Percentiles rank a stretch among this genome's conserved stretches.
Conservation (phyloP, 306 rosid species). For the Mimosa pudica region DNA sequence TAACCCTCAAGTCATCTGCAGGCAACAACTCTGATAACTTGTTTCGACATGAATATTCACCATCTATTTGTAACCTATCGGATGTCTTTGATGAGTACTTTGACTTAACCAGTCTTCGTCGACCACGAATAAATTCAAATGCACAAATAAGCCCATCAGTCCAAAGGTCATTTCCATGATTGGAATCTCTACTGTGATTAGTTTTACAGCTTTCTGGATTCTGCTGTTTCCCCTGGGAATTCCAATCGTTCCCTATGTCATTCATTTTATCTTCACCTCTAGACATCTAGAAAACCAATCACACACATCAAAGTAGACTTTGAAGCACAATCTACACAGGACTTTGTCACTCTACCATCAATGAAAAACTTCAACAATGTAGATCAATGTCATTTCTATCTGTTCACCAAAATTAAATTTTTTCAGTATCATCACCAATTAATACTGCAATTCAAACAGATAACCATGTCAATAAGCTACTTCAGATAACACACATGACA, state of each 20-base stretch:
- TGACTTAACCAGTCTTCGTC: conserved; percentile 41
- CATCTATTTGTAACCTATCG: conserved; percentile 40
- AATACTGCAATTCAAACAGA: conserved; percentile 20
- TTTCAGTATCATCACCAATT: conserved; percentile 5
- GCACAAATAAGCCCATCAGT: conserved; percentile 90
- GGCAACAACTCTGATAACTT: conserved; percentile 38
- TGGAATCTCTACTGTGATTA: conserved; percentile 48
- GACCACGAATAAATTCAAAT: conserved; percentile 70
- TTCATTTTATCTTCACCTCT: conserved; percentile 45
- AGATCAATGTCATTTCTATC: neutral
- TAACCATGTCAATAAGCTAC: neutral
- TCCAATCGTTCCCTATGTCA: conserved; percentile 37
- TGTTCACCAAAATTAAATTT: conserved; percentile 21
- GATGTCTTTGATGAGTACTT: conserved; percentile 42
- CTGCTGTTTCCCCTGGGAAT: conserved; percentile 38
- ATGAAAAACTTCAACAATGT: neutral
- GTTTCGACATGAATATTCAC: conserved; percentile 39
- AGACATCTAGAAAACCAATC: conserved; percentile 28
- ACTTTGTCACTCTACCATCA: conserved; percentile 12
- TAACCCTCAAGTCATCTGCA: conserved; percentile 33
- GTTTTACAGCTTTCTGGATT: conserved; percentile 49
- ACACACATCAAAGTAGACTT: conserved; percentile 27
- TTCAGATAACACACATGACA: neutral
- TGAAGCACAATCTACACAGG: conserved; percentile 8
- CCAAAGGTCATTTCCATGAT: conserved; percentile 70